Conservation (phyloP, 1,284 basidiomycete genomes). For the Leccinum huronense region DNA sequence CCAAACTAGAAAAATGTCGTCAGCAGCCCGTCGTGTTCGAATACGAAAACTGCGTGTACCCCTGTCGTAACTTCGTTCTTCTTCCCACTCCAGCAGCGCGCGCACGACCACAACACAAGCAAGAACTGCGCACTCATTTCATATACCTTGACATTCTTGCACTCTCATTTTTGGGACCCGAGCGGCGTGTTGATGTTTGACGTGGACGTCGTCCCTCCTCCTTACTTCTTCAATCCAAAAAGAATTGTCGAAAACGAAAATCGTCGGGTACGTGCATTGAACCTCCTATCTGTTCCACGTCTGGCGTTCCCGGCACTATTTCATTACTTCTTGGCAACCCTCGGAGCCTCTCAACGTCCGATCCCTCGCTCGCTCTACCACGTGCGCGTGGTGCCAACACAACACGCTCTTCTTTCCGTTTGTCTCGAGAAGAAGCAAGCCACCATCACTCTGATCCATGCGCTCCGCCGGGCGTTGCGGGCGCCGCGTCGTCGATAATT, state of each 20-base stretch:
- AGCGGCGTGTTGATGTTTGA: constrained; percentile 10
- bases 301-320: constrained; percentile 18
- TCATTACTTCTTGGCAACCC: constrained; percentile 16
- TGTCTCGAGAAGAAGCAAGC: not conserved
- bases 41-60: constrained; percentile 17
- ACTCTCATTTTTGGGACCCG: constrained; percentile 2
- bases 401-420: not conserved
- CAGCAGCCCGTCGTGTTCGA: constrained; percentile 7
- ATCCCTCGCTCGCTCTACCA: not conserved
- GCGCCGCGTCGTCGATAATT: not conserved
- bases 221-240: not conserved
- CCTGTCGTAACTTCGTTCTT: constrained; percentile 12
- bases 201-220: constrained; percentile 1
- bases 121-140: constrained; percentile 22
- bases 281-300: constrained; percentile 14
- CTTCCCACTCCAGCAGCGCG: constrained; percentile 18
- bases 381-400: not conserved
- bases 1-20: not conserved
- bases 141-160: constrained; percentile 9
- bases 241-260: constrained; percentile 11
- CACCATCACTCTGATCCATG: not conserved
- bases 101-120: constrained; percentile 3
- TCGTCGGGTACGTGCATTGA: not conserved
- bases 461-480: not conserved
- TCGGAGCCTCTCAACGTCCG: constrained; percentile 28